Evolutionary conservation across 78 protist genomes (phyloP).

Genomic region (Chrysochromulina tobinii): DNA sequence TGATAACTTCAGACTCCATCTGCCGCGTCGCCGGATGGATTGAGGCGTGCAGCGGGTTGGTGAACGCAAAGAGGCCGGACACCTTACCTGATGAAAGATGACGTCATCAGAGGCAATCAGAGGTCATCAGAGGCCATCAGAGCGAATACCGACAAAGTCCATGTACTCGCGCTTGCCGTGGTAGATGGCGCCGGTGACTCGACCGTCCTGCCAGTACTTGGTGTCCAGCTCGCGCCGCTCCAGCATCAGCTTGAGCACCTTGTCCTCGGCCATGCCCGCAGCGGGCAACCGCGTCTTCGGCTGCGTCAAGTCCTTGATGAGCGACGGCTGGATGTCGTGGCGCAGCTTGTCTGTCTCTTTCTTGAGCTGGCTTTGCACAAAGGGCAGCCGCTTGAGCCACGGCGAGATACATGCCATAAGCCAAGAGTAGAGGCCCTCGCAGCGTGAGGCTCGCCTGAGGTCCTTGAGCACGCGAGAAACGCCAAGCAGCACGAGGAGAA

Average conservation of each 20-base stretch:
- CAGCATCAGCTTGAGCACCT: not conserved
- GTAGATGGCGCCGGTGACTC: conserved; percentile 30
- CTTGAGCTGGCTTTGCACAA: not conserved
- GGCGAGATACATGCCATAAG: not conserved
- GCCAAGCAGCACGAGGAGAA: not conserved
- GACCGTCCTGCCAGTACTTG: not conserved
- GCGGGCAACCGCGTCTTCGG: not conserved
- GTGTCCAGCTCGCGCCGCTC: not conserved
- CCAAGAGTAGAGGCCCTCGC: not conserved
- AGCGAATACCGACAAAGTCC: not conserved
- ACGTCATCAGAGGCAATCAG: too few species aligned
- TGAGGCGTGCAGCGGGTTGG: conserved; percentile 84
- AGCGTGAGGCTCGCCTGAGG: not conserved
- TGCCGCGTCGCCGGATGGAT: conserved; percentile 72
- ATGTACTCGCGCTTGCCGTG: not conserved
- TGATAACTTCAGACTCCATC: conserved; percentile 82
- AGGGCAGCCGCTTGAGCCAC: not conserved
- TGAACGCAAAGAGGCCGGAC: conserved; percentile 54
- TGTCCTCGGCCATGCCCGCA: not conserved
- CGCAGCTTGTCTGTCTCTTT: not conserved
- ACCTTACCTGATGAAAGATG: too few species aligned
- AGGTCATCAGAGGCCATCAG: too few species aligned
- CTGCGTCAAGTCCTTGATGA: not conserved
- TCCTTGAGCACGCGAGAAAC: not conserved
- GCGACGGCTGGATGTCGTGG: not conserved